A percentile compares a stretch with the other conserved stretches of the same genome.
phyloP scores from a whole-genome alignment of 1,284 basidiomycete genomes.

The Tilletia setariae region DNA sequence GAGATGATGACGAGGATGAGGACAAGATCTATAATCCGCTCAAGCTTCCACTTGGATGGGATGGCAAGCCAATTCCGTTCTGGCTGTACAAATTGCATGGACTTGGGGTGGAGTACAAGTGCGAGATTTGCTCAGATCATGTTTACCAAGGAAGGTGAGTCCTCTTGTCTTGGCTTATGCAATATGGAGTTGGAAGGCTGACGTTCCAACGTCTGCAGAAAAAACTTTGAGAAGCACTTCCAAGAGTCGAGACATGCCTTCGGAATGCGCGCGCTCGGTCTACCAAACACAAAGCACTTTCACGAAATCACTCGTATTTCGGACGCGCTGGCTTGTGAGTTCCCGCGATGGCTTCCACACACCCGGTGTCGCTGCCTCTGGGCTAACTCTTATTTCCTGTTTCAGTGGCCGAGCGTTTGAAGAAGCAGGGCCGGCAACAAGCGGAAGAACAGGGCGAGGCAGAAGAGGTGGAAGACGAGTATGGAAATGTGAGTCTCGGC shows the following conservation, averaged over 20 bases:
- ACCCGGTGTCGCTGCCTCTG: too few species aligned
- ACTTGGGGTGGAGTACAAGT: constrained; percentile 91
- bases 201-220: too few species aligned
- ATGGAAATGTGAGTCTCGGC: constrained; percentile 39
- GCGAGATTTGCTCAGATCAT: constrained; percentile 83
- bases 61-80: constrained; percentile 96
- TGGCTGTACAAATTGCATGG: constrained; percentile 99
- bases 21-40: constrained; percentile 96
- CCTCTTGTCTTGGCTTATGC: not conserved
- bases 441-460: constrained; percentile 39
- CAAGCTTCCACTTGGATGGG: constrained; percentile 95
- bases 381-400: too few species aligned
- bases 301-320: constrained; percentile 96
- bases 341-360: not conserved
- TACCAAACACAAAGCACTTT: constrained; percentile 98
- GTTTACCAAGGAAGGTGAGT: constrained; percentile 74
- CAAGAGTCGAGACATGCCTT: constrained; percentile 94
- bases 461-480: constrained; percentile 52
- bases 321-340: constrained; percentile 85
- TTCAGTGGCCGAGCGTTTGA: constrained; percentile 44
- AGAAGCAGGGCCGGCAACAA: constrained; percentile 36
- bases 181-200: not conserved
- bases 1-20: constrained; percentile 49
- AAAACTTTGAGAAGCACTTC: constrained; percentile 92
- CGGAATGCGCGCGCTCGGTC: constrained; percentile 92